phyloP scores from a whole-genome alignment of 2,329 filamentous ascomycete genomes.

The Claviceps cyperi region DNA sequence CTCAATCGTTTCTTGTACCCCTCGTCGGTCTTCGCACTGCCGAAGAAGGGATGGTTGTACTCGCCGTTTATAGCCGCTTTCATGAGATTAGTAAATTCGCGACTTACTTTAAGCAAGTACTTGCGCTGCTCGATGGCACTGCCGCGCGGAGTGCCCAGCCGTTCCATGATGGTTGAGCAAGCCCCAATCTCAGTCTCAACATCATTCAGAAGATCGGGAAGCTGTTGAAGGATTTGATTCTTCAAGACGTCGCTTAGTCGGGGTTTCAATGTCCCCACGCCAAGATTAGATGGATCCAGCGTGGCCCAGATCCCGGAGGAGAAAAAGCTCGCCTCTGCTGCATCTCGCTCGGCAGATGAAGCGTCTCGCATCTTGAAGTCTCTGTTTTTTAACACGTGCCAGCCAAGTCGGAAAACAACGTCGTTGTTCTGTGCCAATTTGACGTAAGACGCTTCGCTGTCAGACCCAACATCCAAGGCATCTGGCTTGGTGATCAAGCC shows the following conservation, averaged over 20 bases:
- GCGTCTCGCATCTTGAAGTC: constrained; percentile 19
- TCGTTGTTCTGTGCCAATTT: constrained; percentile 30
- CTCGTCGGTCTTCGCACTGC: constrained; percentile 10
- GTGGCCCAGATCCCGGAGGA: constrained; percentile 23
- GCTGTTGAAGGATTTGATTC: constrained; percentile 29
- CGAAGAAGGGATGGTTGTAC: constrained; percentile 39
- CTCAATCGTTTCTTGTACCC: constrained; percentile 33
- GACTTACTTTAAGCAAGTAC: constrained; percentile 31
- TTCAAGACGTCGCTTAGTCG: constrained; percentile 37
- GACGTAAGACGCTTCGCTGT: constrained; percentile 24
- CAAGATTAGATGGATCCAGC: constrained; percentile 23
- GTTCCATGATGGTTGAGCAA: constrained; percentile 17
- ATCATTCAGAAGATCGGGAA: constrained; percentile 30
- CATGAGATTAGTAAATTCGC: constrained; percentile 28
- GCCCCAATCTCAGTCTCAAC: constrained; percentile 15
- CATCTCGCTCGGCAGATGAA: constrained; percentile 22
- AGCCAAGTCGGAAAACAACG: constrained; percentile 33
- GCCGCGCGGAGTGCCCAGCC: constrained; percentile 33
- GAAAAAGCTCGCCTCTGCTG: constrained; percentile 29
- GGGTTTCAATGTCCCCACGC: constrained; percentile 30
- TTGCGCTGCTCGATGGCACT: constrained; percentile 30
- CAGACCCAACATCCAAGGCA: constrained; percentile 16
- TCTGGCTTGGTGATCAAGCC: constrained; percentile 46
- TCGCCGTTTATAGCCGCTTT: constrained; percentile 33
- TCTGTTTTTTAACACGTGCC: constrained; percentile 35